A percentile compares a stretch with the other conserved stretches of the same genome.
Conservation (phyloP, 495 filamentous ascomycete genomes). For the Lasiosphaeriaceae sp. region DNA sequence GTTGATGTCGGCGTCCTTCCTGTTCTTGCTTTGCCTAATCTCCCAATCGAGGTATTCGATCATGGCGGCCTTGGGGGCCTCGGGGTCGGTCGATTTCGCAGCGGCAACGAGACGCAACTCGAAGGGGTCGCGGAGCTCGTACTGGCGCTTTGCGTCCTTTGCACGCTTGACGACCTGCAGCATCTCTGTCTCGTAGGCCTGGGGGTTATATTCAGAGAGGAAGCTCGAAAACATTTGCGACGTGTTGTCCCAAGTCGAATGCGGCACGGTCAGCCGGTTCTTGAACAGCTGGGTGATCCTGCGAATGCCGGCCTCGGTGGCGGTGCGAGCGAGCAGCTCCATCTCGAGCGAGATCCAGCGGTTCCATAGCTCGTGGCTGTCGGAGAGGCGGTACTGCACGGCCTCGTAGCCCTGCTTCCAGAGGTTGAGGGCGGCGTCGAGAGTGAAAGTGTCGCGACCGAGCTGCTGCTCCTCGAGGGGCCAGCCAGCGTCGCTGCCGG, state of each 20-base stretch:
- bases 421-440: constrained; percentile 68
- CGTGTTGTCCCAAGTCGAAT: constrained; percentile 80
- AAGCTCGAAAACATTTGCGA: constrained; percentile 80
- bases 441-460: constrained; percentile 74
- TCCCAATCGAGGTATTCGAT: constrained; percentile 84
- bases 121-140: constrained; percentile 62
- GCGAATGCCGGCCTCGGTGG: constrained; percentile 55
- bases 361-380: constrained; percentile 89
- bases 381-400: constrained; percentile 75
- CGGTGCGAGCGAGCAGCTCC: constrained; percentile 50
- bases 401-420: constrained; percentile 76
- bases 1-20: constrained; percentile 44
- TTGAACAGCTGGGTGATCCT: constrained; percentile 67
- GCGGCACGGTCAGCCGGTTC: constrained; percentile 71
- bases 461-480: constrained; percentile 69
- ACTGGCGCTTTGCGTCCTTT: constrained; percentile 65
- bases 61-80: constrained; percentile 55
- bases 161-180: constrained; percentile 60
- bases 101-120: constrained; percentile 66
- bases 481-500: constrained; percentile 57
- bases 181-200: constrained; percentile 78
- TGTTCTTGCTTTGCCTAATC: constrained; percentile 48
- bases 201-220: constrained; percentile 69
- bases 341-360: constrained; percentile 63
- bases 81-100: constrained; percentile 51